A percentile compares a stretch with the other conserved stretches of the same genome.
phyloP scores from a whole-genome alignment of 2,329 filamentous ascomycete species.

The Bipolaris sorokiniana region DNA sequence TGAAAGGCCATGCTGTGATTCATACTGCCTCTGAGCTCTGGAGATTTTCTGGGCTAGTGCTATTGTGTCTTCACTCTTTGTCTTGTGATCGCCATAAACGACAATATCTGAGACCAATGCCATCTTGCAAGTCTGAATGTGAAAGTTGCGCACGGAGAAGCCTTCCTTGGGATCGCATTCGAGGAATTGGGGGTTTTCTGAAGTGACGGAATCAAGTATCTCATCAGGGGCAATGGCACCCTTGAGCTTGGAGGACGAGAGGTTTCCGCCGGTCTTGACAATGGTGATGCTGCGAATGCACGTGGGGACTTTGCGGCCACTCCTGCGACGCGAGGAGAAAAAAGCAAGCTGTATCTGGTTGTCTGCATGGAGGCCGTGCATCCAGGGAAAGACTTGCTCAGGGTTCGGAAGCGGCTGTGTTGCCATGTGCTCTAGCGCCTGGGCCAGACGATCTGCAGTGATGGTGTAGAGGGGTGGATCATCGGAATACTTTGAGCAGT shows the following conservation, averaged over 20 bases:
- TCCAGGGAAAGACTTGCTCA: slow-evolving; percentile 90
- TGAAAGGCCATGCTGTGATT: slow-evolving; percentile 66
- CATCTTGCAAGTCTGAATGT: slow-evolving; percentile 89
- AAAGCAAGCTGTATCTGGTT: slow-evolving; percentile 91
- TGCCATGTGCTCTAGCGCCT: slow-evolving; percentile 76
- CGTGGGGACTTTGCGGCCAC: slow-evolving; percentile 71
- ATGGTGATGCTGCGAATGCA: slow-evolving; percentile 83
- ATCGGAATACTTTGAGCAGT: slow-evolving; percentile 58
- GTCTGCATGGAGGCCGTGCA: slow-evolving; percentile 87
- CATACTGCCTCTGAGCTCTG: slow-evolving; percentile 74
- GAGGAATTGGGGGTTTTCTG: slow-evolving; percentile 68
- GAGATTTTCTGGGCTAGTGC: slow-evolving; percentile 70
- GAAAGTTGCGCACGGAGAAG: slow-evolving; percentile 96
- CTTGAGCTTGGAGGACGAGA: slow-evolving; percentile 77
- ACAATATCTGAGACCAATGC: slow-evolving; percentile 90
- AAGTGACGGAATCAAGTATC: slow-evolving; percentile 63
- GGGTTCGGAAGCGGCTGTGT: slow-evolving; percentile 84
- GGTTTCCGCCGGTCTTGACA: slow-evolving; percentile 86
- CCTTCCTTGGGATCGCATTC: slow-evolving; percentile 87
- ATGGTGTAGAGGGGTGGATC: slow-evolving; percentile 74
- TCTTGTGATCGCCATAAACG: slow-evolving; percentile 79
- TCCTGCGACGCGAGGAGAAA: slow-evolving; percentile 78
- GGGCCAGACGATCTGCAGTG: slow-evolving; percentile 68
- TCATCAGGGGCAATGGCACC: slow-evolving; percentile 85
- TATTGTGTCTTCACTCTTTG: slow-evolving; percentile 67